Base-by-base conservation (phyloP, 192 early-diverging fungal species). In the Martensiomyces pterosporus region DNA sequence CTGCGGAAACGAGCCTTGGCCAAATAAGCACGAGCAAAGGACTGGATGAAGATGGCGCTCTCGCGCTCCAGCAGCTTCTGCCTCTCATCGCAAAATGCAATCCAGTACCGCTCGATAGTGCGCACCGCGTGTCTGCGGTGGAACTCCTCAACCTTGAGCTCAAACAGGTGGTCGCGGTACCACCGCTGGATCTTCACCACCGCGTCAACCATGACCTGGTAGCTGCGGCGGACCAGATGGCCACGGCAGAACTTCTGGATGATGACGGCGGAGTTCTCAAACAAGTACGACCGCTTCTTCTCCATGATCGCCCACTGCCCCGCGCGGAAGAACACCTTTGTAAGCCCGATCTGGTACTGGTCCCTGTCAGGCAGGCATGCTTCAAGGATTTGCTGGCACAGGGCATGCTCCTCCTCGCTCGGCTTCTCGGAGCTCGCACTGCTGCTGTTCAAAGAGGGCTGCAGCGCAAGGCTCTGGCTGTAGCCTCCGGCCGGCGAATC, bases 271-370 rank as follows among this genome's bases (percentile, higher is more conserved):
- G 92, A 83, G 23, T 52, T 71, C 24, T 88, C 71, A 47, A 91
- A 76, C 47, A 91, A 75, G 40, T 87, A 85, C 13, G 89, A 77
- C 18, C 96, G 85, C 48, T 90, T 74, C 71, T 94, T 97, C 68
- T 99, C 96, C 71, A 75, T 63, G 24, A 75, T 53, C 0, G 71
- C 71, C 71, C 71, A 75, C 43, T 63, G 87, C 24, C 96, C 96
- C 27, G 96, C 91, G 21, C 96, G 86, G 89, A 99, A 95, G 75
- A 99, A 99, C 43, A 99, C 89, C 67, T 99, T 99, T 17, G 91
- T 89, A 35, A 84, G 63, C 44, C 96, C 96, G n/a, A 97, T 71
- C 77, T 97, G 92, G 70, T 83, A 97, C 61, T 92, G 93, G 53
- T 91, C 88, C 0, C 75, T 75, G 45, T 73, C 69, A 0, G 62